Evolutionary conservation across 352 stramenopile species (phyloP).

Genomic region (Aphanomyces invadans): DNA sequence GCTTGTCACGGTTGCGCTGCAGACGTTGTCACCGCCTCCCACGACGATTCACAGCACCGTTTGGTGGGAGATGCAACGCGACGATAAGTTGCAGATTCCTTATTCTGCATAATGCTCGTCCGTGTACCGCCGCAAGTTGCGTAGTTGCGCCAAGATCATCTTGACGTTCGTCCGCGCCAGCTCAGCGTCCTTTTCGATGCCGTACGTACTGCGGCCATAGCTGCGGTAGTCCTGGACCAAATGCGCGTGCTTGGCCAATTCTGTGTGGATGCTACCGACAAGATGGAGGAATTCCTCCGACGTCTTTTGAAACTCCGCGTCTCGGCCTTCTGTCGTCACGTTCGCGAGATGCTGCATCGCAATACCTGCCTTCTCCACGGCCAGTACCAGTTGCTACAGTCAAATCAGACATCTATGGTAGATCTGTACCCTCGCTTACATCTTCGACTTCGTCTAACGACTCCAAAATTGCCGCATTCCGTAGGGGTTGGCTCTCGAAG

Average conservation of each 20-base stretch:
- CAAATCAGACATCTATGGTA: neutral
- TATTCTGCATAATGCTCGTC: conserved; percentile 57
- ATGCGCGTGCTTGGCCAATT: conserved; percentile 77
- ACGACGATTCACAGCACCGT: no score
- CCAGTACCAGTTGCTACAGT: conserved; percentile 71
- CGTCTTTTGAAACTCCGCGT: conserved; percentile 60
- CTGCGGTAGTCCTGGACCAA: conserved; percentile 79
- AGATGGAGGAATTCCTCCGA: conserved; percentile 82
- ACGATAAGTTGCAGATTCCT: neutral
- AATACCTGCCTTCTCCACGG: conserved; percentile 51
- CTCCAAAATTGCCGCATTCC: conserved; percentile 69
- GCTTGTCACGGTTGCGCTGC: no score
- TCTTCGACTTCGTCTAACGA: conserved; percentile 66
- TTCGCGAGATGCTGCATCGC: conserved; percentile 63
- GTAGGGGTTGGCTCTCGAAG: conserved; percentile 24
- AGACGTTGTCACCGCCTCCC: no score
- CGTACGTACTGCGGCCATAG: conserved; percentile 76
- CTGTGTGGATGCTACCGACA: conserved; percentile 76
- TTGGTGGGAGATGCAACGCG: neutral
- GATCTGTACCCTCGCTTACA: conserved; percentile 30
- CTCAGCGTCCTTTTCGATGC: conserved; percentile 71
- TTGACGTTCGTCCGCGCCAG: conserved; percentile 71
- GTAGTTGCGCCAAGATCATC: conserved; percentile 69
- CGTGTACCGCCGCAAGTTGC: conserved; percentile 62
- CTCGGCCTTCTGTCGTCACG: conserved; percentile 55